Percentiles rank a stretch among this genome's conserved stretches.
phyloP scores from a whole-genome alignment of 2,329 filamentous ascomycete genomes.

The Curvularia sp. region DNA sequence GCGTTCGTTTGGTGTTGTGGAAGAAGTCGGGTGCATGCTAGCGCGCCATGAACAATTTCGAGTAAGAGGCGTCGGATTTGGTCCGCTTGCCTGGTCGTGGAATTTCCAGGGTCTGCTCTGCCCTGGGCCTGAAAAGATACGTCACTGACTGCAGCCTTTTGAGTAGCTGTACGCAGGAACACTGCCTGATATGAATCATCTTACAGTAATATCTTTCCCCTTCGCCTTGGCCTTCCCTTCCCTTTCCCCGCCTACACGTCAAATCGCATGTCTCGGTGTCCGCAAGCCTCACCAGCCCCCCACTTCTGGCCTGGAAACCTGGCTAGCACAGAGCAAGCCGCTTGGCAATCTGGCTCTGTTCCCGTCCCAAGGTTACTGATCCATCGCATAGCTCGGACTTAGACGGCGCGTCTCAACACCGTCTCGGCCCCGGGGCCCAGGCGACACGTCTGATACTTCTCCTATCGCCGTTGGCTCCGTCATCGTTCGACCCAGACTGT shows the following conservation, averaged over 20 bases:
- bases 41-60: slow-evolving; percentile 13
- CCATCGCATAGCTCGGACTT: slow-evolving; percentile 22
- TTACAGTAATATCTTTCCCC: not conserved
- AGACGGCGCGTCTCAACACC: slow-evolving; percentile 19
- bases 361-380: slow-evolving; percentile 17
- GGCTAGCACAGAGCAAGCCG: slow-evolving; percentile 16
- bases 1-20: slow-evolving; percentile 21
- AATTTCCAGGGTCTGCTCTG: slow-evolving; percentile 13
- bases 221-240: not conserved
- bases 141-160: slow-evolving; percentile 13
- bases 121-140: slow-evolving; percentile 8
- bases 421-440: slow-evolving; percentile 11
- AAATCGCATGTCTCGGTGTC: not conserved
- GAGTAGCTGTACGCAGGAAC: slow-evolving; percentile 15
- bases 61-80: slow-evolving; percentile 17
- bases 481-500: slow-evolving; percentile 12
- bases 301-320: not conserved
- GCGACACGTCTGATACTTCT: slow-evolving; percentile 10
- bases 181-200: slow-evolving; percentile 1
- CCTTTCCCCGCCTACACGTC: not conserved
- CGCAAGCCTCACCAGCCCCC: not conserved
- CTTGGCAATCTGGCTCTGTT: slow-evolving; percentile 10
- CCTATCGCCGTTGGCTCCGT: slow-evolving; percentile 11
- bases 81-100: slow-evolving; percentile 18
- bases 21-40: slow-evolving; percentile 22